phyloP scores from a whole-genome alignment of 2,329 filamentous ascomycete genomes.

The Cadophora malorum region DNA sequence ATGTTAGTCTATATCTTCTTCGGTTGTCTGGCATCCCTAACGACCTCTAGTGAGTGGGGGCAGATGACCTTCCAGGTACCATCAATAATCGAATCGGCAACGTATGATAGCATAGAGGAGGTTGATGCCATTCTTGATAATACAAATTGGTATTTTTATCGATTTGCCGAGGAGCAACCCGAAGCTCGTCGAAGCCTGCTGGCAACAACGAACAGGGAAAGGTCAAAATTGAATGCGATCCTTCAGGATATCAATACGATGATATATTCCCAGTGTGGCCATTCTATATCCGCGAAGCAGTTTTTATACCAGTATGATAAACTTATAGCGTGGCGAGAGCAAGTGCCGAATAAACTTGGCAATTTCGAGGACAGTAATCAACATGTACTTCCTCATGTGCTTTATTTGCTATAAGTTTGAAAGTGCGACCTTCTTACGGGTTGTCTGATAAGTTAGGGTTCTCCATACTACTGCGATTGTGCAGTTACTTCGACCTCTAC shows the following conservation, averaged over 20 bases:
- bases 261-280: slow-evolving; percentile 36
- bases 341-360: slow-evolving; percentile 39
- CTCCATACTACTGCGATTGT: slow-evolving; percentile 42
- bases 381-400: slow-evolving; percentile 43
- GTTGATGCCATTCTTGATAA: slow-evolving; percentile 33
- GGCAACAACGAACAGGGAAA: slow-evolving; percentile 44
- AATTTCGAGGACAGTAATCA: slow-evolving; percentile 34
- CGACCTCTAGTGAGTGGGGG: slow-evolving; percentile 44
- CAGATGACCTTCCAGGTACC: slow-evolving; percentile 44
- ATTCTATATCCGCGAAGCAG: slow-evolving; percentile 32
- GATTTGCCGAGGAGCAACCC: slow-evolving; percentile 31
- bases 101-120: slow-evolving; percentile 30
- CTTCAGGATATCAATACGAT: slow-evolving; percentile 40
- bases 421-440: neutral
- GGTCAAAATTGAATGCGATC: slow-evolving; percentile 41
- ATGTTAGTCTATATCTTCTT: slow-evolving; percentile 40
- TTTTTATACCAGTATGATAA: slow-evolving; percentile 42
- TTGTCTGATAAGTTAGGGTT: slow-evolving; percentile 41
- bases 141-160: slow-evolving; percentile 40
- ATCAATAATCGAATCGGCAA: slow-evolving; percentile 19
- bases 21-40: slow-evolving; percentile 34
- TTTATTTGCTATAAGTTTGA: slow-evolving; percentile 44
- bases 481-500: slow-evolving; percentile 44
- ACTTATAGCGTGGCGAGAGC: slow-evolving; percentile 40
- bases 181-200: slow-evolving; percentile 37